Conservation (phyloP, 306 rosid species). For the Casuarina equisetifolia region DNA sequence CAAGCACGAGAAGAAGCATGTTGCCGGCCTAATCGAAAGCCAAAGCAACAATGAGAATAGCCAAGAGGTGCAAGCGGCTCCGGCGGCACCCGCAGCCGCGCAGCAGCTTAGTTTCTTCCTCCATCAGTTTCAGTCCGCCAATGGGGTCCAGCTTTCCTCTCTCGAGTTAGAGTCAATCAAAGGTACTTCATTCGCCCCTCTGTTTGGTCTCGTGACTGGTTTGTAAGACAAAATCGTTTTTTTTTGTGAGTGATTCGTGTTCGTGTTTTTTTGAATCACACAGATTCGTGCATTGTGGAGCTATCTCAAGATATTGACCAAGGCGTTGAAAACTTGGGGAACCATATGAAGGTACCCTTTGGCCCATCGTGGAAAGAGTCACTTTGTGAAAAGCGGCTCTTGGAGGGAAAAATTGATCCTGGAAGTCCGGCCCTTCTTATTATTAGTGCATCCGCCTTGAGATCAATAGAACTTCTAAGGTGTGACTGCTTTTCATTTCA, state of each 20-base stretch:
- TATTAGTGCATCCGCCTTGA: slow-evolving; percentile 66
- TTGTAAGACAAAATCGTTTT: no score
- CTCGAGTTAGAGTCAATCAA: slow-evolving; percentile 70
- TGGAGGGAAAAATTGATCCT: slow-evolving; percentile 42
- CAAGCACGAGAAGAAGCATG: slow-evolving; percentile 16
- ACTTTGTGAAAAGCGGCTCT: slow-evolving; percentile 49
- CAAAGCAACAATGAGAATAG: background rate
- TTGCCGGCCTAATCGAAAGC: background rate
- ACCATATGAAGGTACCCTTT: slow-evolving; percentile 60
- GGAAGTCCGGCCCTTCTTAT: slow-evolving; percentile 79
- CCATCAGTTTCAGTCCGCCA: slow-evolving; percentile 56
- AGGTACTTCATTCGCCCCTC: slow-evolving; percentile 28
- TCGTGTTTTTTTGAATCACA: background rate
- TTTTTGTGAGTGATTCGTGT: no score
- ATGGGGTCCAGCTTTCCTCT: slow-evolving; percentile 60
- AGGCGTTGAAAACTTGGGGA: slow-evolving; percentile 41
- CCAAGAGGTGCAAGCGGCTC: background rate
- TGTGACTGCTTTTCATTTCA: slow-evolving; percentile 5
- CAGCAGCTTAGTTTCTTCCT: slow-evolving; percentile 55
- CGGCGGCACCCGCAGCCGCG: slow-evolving; percentile 35
- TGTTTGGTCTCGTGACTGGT: background rate
- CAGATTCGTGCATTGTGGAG: slow-evolving; percentile 53
- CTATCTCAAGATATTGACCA: slow-evolving; percentile 35
- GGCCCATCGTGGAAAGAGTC: slow-evolving; percentile 66
- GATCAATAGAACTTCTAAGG: slow-evolving; percentile 75